Base-by-base conservation (phyloP, 495 filamentous ascomycete genomes). In the Lophiotrema nucula region DNA sequence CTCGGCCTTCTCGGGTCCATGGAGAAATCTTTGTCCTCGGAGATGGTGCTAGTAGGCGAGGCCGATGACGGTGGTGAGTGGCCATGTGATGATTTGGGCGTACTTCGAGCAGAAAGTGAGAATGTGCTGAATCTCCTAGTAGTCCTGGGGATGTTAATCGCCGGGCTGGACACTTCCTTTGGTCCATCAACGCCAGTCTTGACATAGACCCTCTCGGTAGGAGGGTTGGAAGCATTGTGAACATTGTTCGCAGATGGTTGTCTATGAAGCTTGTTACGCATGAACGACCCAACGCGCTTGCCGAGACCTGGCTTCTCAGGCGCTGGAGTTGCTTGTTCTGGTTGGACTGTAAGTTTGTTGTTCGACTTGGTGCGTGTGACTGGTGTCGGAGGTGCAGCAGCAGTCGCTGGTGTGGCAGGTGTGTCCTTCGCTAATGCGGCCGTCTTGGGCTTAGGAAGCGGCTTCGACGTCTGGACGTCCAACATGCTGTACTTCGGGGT, bases 31-130 rank as follows among this genome's bases (percentile, higher is more conserved):
- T 46, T 23, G 13, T 62, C 62, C 19, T 58, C 27, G 18, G 63
- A 58, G 16, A 68, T 66, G 18, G 66, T 68, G 55, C 66, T 66
- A 11, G 66, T 48, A 24, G 63, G 66, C 25, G 66, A 68, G 47
- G 49, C 37, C 3, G 66, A 63, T 1, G 63, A 63, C n/a, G 62
- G 66, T 11, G 66, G 66, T 2, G 58, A 53, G 50, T 62, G 54
- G 6, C 51, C 51, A 15, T 61, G 60, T 4, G 65, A 67, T 2
- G 65, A 62, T 21, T 51, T 62, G 15, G 65, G 57, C 1, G 65
- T 39, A 19, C 31, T 65, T 8, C 58, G 57, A 3, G 16, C 65
- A 18, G 65, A 62, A 5, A 62, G 21, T 11, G 65, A 68, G n/a
- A 58, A 65, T 3, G 65, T 61, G 33, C 57, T 62, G 8, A 62